Conservation (phyloP, 2,329 filamentous ascomycete species). For the Alternaria postmessia region DNA sequence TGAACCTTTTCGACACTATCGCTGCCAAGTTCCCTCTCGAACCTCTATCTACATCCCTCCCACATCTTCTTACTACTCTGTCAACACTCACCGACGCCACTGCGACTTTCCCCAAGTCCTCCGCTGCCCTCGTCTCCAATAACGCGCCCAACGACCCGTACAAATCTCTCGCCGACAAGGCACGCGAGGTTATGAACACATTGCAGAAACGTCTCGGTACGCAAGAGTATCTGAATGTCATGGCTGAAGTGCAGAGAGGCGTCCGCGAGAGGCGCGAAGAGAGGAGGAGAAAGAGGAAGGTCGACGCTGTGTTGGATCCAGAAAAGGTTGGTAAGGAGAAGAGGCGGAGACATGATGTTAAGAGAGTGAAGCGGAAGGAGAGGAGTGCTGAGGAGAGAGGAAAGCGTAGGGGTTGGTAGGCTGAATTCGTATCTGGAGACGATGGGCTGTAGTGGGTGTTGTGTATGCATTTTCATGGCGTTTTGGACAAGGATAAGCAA, state of each 20-base stretch:
- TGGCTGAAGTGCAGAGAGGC: slow-evolving; percentile 75
- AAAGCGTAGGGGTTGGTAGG: slow-evolving; percentile 72
- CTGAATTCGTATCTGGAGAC: not conserved
- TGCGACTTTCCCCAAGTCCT: slow-evolving; percentile 73
- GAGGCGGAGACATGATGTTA: slow-evolving; percentile 73
- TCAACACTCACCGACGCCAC: slow-evolving; percentile 84
- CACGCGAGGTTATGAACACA: slow-evolving; percentile 79
- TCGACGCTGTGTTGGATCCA: slow-evolving; percentile 84
- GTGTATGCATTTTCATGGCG: not conserved
- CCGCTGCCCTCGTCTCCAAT: slow-evolving; percentile 70
- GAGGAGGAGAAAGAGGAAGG: slow-evolving; percentile 83
- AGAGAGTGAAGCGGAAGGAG: slow-evolving; percentile 68
- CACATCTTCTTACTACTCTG: slow-evolving; percentile 71
- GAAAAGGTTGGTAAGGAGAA: slow-evolving; percentile 79
- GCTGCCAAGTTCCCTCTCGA: slow-evolving; percentile 67
- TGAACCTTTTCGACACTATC: slow-evolving; percentile 77
- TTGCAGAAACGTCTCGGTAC: slow-evolving; percentile 87
- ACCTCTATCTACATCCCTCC: slow-evolving; percentile 69
- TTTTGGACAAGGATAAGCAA: not conserved
- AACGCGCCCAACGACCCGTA: slow-evolving; percentile 63
- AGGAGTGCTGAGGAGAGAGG: slow-evolving; percentile 76
- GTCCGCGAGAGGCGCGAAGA: slow-evolving; percentile 77
- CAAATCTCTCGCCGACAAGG: slow-evolving; percentile 74
- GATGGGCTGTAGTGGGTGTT: not conserved
- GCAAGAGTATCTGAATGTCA: slow-evolving; percentile 75